phyloP scores from a whole-genome alignment of 1,284 basidiomycete species.

The Marasmius tenuissimus region DNA sequence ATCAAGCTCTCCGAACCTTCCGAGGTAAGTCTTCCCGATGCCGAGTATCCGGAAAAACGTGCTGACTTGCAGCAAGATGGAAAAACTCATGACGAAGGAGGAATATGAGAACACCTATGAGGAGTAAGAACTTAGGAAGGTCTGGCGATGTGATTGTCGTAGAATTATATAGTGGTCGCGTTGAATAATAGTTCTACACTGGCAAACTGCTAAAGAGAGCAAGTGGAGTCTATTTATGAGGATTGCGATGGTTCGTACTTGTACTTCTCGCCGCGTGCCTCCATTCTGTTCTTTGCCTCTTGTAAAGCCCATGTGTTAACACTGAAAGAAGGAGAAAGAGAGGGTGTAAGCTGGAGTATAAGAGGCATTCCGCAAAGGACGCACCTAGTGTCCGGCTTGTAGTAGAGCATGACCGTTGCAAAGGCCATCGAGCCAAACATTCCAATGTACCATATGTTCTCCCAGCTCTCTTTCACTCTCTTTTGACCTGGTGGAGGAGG shows the following conservation, averaged over 20 bases:
- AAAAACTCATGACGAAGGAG: constrained; percentile 73
- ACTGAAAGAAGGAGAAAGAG: constrained; percentile 37
- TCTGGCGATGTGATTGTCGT: not conserved
- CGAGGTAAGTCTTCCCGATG: constrained; percentile 51
- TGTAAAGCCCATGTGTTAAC: constrained; percentile 89
- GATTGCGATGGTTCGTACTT: constrained; percentile 61
- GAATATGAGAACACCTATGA: constrained; percentile 80
- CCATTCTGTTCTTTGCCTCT: constrained; percentile 87
- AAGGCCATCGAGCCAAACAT: constrained; percentile 90
- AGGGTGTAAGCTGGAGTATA: not conserved
- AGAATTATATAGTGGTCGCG: not conserved
- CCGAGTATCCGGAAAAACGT: not conserved
- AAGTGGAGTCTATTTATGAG: constrained; percentile 7
- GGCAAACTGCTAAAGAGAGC: not conserved
- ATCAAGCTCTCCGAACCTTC: constrained; percentile 79
- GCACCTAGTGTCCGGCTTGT: constrained; percentile 95
- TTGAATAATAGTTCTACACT: not conserved
- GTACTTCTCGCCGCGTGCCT: constrained; percentile 83
- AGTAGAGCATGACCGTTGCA: constrained; percentile 78
- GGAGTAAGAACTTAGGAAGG: constrained; percentile 19
- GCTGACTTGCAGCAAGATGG: constrained; percentile 51
- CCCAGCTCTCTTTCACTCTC: constrained; percentile 87
- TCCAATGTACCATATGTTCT: constrained; percentile 84
- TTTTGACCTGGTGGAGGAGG: constrained; percentile 79
- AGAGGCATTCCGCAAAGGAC: constrained; percentile 21